A percentile compares a stretch with the other conserved stretches of the same genome.
Evolutionary conservation across 495 filamentous ascomycete genomes (phyloP).

Genomic region (Neurospora sp.): DNA sequence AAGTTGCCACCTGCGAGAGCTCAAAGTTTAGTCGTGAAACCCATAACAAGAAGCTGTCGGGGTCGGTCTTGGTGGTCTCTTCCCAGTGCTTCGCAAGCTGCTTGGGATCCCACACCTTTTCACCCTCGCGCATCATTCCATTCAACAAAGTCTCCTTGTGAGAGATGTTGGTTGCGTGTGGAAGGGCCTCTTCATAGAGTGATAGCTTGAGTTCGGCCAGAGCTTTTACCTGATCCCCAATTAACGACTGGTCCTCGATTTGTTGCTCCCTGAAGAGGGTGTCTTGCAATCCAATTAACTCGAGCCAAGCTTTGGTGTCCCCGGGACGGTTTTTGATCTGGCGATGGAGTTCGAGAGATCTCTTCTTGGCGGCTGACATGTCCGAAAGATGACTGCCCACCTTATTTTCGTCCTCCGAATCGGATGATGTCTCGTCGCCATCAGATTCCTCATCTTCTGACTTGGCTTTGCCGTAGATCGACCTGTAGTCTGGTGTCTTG

Average conservation of each 20-base stretch:
- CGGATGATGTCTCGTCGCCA: slow-evolving; percentile 29
- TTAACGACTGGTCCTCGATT: not conserved
- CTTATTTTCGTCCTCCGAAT: slow-evolving; percentile 37
- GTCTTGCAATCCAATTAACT: slow-evolving; percentile 67
- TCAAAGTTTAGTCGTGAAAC: slow-evolving; percentile 62
- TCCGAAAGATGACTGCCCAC: slow-evolving; percentile 4
- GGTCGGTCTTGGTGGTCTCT: slow-evolving; percentile 45
- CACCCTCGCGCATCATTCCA: slow-evolving; percentile 61
- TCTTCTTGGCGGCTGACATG: slow-evolving; percentile 32
- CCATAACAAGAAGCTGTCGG: slow-evolving; percentile 57
- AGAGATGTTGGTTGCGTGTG: slow-evolving; percentile 31
- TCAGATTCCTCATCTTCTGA: slow-evolving; percentile 25
- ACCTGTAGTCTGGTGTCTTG: slow-evolving; percentile 53
- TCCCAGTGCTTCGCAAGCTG: slow-evolving; percentile 56
- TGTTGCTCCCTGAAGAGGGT: slow-evolving; percentile 37
- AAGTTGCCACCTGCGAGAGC: slow-evolving; percentile 57
- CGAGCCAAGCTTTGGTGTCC: slow-evolving; percentile 65
- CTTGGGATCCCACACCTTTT: slow-evolving; percentile 58
- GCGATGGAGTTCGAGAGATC: slow-evolving; percentile 47
- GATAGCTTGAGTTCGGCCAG: slow-evolving; percentile 69
- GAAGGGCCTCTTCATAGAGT: slow-evolving; percentile 71
- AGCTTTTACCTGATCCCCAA: slow-evolving; percentile 32
- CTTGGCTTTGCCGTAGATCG: slow-evolving; percentile 56
- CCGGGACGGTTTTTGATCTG: slow-evolving; percentile 50
- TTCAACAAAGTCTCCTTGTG: slow-evolving; percentile 49